These are phyloP conservation scores for Vitis labrusca DNA, from an alignment of 164 flowering plant genomes.

Conservation along the genomic window DNA sequence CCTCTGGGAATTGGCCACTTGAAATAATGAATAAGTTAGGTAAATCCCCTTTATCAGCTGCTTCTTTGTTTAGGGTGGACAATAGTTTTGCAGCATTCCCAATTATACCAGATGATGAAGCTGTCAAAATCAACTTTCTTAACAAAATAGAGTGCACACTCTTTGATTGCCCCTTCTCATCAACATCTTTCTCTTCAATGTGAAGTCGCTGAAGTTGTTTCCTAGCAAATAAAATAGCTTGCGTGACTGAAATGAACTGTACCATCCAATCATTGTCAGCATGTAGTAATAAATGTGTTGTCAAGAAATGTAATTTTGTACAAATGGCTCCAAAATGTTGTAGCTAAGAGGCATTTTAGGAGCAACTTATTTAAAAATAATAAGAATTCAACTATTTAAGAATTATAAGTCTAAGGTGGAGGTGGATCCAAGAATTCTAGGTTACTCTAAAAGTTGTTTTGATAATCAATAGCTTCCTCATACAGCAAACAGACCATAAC, in stretches of 20 bases:
- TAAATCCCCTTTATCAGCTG: no score
- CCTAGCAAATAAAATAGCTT: constrained; percentile 72
- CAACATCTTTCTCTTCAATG: constrained; percentile 33
- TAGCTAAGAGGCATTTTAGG: background rate
- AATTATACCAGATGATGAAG: constrained; percentile 63
- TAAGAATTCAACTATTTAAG: background rate
- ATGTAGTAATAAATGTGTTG: background rate
- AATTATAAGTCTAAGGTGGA: background rate
- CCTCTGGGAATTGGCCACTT: no score
- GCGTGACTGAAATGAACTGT: constrained; percentile 82
- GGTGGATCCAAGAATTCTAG: background rate
- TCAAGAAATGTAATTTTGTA: background rate
- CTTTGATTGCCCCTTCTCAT: constrained; percentile 14
- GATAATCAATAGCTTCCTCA: background rate
- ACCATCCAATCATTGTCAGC: constrained; percentile 22
- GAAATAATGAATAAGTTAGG: no score
- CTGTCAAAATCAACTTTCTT: constrained; percentile 68
- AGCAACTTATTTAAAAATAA: background rate
- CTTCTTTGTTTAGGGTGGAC: no score
- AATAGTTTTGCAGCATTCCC: constrained; percentile 55
- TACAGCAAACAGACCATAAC: background rate
- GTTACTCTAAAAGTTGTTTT: no score
- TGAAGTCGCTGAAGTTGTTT: constrained; percentile 77
- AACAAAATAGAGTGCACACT: constrained; percentile 50
- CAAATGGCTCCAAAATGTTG: no score